These are phyloP conservation scores for Tylopilus orsonianus DNA, from an alignment of 1,284 basidiomycete species.

Conservation along the genomic window DNA sequence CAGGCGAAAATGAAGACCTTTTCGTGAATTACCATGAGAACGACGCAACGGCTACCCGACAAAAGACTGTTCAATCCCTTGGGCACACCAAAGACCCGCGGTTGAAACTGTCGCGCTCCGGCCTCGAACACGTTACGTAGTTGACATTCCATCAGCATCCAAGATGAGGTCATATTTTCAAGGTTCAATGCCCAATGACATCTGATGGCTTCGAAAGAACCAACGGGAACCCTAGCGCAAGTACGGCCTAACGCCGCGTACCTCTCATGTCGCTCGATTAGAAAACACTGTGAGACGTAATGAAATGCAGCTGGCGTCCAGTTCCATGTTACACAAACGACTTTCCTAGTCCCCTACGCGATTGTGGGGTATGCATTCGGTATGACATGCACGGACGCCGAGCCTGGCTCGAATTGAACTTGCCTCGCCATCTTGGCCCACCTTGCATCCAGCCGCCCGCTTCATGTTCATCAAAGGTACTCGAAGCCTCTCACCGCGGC, in stretches of 20 bases:
- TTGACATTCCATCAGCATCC: neutral
- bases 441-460: neutral
- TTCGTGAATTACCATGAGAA: slow-evolving; percentile 9
- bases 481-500: slow-evolving; percentile 10
- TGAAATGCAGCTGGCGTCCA: slow-evolving; percentile 9
- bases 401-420: neutral
- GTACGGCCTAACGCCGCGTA: slow-evolving; percentile 12
- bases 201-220: neutral
- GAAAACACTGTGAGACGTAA: slow-evolving; percentile 13
- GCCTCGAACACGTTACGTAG: slow-evolving; percentile 7
- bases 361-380: neutral
- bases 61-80: slow-evolving; percentile 4
- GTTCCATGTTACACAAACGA: neutral
- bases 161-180: slow-evolving; percentile 12
- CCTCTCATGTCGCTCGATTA: slow-evolving; percentile 4
- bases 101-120: neutral
- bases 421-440: slow-evolving; percentile 4
- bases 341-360: slow-evolving; percentile 9
- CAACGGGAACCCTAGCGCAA: neutral
- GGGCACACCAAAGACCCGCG: neutral
- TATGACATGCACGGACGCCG: neutral
- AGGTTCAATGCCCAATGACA: neutral
- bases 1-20: neutral
- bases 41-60: neutral
- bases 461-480: neutral